These are phyloP conservation scores for Aleurites moluccanus DNA, from an alignment of 441 rosid species.

Conservation along the genomic window DNA sequence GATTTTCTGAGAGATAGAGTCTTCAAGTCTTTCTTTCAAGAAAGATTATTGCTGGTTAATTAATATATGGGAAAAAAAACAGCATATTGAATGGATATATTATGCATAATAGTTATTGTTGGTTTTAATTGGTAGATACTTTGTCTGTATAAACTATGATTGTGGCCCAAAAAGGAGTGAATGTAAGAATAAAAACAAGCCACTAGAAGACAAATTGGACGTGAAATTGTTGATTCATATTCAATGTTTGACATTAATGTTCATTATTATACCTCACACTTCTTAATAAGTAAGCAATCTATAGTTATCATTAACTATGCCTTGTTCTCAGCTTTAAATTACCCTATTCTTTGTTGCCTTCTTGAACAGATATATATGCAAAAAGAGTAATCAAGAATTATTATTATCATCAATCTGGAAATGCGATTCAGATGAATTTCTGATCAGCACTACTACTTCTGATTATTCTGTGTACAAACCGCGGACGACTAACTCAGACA, in stretches of 20 bases:
- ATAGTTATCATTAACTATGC: not conserved
- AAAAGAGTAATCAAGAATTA: not conserved
- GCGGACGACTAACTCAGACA: slow-evolving; percentile 16
- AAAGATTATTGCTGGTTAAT: not conserved
- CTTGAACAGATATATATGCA: slow-evolving; percentile 8
- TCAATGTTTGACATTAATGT: slow-evolving; percentile 25
- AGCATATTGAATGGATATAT: not conserved
- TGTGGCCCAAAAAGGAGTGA: slow-evolving; percentile 42
- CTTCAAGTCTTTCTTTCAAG: not conserved
- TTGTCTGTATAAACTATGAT: slow-evolving; percentile 8
- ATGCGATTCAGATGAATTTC: slow-evolving; percentile 20
- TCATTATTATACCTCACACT: slow-evolving; percentile 14
- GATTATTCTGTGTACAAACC: not conserved
- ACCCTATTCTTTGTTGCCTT: not conserved
- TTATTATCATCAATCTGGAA: not conserved
- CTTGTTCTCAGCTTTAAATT: not conserved
- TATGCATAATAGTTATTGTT: slow-evolving; percentile 1
- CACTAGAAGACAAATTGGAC: slow-evolving; percentile 39
- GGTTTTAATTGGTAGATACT: slow-evolving; percentile 32
- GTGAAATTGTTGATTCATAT: slow-evolving; percentile 17
- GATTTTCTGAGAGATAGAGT: no score
- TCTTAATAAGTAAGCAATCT: not conserved
- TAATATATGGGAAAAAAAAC: not conserved
- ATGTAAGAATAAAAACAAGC: slow-evolving; percentile 29
- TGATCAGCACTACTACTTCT: not conserved